Evolutionary conservation across 306 rosid genomes (phyloP).

Genomic region (Clitoria ternatea): DNA sequence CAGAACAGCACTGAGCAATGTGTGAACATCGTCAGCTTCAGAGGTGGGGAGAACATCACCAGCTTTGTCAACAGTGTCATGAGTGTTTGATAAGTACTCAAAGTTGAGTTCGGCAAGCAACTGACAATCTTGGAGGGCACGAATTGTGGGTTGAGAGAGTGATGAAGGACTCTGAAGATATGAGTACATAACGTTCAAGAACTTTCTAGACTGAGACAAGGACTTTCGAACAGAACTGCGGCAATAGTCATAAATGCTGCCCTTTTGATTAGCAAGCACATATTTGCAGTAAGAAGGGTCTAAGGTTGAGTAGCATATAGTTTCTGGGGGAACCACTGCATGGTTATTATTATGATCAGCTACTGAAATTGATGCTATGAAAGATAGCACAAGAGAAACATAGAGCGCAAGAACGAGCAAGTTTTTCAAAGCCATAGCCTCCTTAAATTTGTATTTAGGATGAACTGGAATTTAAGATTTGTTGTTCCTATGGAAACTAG

Average conservation of each 20-base stretch:
- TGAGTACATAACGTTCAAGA: constrained; percentile 29
- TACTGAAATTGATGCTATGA: constrained; percentile 9
- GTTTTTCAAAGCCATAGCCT: constrained; percentile 21
- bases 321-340: constrained; percentile 27
- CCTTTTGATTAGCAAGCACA: constrained; percentile 38
- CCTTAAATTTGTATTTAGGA: background rate
- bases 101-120: constrained; percentile 48
- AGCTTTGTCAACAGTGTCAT: constrained; percentile 26
- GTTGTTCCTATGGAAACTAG: background rate
- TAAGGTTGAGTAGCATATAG: constrained; percentile 42
- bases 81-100: constrained; percentile 42
- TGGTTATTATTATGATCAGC: constrained; percentile 16
- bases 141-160: constrained; percentile 33
- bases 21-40: constrained; percentile 53
- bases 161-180: constrained; percentile 25
- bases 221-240: constrained; percentile 47
- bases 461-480: background rate
- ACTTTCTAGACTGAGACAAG: constrained; percentile 49
- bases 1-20: constrained; percentile 57
- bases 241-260: constrained; percentile 47
- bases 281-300: constrained; percentile 59
- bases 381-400: constrained; percentile 10
- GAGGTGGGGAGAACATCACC: constrained; percentile 25
- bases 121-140: constrained; percentile 60
- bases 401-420: background rate